Evolutionary conservation across 2,329 filamentous ascomycete genomes (phyloP).

Genomic region (Cladosporium sp.): DNA sequence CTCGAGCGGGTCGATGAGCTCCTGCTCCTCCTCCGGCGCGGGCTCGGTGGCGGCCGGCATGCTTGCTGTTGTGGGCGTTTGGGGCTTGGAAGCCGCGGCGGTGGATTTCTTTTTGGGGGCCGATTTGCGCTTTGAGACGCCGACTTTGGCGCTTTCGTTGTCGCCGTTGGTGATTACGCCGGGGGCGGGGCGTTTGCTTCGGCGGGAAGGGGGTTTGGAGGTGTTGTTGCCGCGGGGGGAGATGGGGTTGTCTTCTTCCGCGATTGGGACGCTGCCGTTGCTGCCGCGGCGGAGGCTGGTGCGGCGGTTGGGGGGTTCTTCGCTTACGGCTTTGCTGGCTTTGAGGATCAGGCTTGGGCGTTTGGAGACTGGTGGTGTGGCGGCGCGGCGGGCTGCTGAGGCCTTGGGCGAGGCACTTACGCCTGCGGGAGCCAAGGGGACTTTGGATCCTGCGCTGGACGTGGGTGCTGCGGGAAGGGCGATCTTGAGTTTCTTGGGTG

Average conservation of each 20-base stretch:
- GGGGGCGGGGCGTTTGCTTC: constrained; percentile 65
- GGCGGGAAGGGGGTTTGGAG: constrained; percentile 35
- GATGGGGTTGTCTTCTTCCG: constrained; percentile 14
- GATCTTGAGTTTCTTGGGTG: constrained; percentile 34
- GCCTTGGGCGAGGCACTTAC: constrained; percentile 30
- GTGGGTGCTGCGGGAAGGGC: constrained; percentile 14
- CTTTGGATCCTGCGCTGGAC: constrained; percentile 20
- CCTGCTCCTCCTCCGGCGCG: constrained; percentile 29
- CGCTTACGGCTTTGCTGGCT: constrained; percentile 42
- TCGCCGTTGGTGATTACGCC: constrained; percentile 58
- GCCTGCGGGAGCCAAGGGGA: constrained; percentile 42
- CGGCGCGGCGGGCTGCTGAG: constrained; percentile 20
- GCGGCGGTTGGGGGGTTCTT: constrained; percentile 42
- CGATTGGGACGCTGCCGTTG: constrained; percentile 20
- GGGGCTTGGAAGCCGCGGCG: constrained; percentile 10
- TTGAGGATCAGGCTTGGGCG: constrained; percentile 37
- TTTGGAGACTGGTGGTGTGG: constrained; percentile 22
- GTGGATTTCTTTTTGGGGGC: constrained; percentile 60
- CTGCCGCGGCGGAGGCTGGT: constrained; percentile 40
- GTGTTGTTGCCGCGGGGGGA: constrained; percentile 14
- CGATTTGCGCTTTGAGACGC: constrained; percentile 66
- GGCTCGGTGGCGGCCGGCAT: not conserved
- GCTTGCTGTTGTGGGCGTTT: constrained; percentile 7
- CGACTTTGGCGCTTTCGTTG: constrained; percentile 58
- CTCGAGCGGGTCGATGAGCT: constrained; percentile 65